These are phyloP conservation scores for Hanseniaspora thailandica DNA, from an alignment of 805 yeast species.

Conservation along the genomic window DNA sequence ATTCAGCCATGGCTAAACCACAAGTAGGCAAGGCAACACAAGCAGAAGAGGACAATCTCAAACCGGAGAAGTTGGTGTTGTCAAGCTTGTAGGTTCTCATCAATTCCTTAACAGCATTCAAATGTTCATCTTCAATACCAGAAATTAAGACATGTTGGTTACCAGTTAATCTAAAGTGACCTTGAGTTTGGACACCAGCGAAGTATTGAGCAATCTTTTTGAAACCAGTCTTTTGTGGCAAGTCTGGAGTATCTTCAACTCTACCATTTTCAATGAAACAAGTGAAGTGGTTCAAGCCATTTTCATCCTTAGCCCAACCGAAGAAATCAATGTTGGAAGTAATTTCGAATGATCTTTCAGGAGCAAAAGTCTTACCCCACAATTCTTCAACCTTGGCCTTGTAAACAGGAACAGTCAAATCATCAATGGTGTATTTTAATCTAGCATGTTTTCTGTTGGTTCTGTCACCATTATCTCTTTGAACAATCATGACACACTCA, in stretches of 20 bases:
- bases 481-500: slow-evolving; percentile 86
- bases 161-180: slow-evolving; percentile 88
- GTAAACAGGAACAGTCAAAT: slow-evolving; percentile 78
- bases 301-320: slow-evolving; percentile 86
- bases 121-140: slow-evolving; percentile 56
- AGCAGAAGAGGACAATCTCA: slow-evolving; percentile 84
- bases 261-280: slow-evolving; percentile 93
- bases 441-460: slow-evolving; percentile 94
- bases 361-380: slow-evolving; percentile 64
- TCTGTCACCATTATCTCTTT: slow-evolving; percentile 91
- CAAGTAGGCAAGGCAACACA: slow-evolving; percentile 98
- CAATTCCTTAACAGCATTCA: slow-evolving; percentile 48
- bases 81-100: slow-evolving; percentile 69
- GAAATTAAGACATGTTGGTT: slow-evolving; percentile 83
- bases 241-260: slow-evolving; percentile 81
- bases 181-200: slow-evolving; percentile 49
- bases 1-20: slow-evolving; percentile 98
- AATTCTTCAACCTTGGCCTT: slow-evolving; percentile 70
- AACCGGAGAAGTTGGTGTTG: slow-evolving; percentile 67
- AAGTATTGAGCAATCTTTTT: slow-evolving; percentile 56
- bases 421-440: slow-evolving; percentile 91
- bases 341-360: slow-evolving; percentile 61
- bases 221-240: slow-evolving; percentile 82
- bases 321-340: slow-evolving; percentile 81
- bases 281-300: slow-evolving; percentile 78